Conservation (phyloP, 2,329 filamentous ascomycete species). For the Diaporthe citriasiana region DNA sequence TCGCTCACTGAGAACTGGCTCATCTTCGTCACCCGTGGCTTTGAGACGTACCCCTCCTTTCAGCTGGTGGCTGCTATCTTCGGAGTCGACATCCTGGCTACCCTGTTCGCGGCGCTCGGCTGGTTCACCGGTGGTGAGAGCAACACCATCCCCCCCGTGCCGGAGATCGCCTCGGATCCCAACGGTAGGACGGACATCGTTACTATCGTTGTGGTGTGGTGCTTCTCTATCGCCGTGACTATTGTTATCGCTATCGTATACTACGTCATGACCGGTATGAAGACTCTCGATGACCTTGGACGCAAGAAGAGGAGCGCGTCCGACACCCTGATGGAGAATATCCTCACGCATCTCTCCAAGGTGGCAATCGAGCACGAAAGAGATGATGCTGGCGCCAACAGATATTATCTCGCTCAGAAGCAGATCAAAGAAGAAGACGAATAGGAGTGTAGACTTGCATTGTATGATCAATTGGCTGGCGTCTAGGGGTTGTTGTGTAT, state of each 20-base stretch:
- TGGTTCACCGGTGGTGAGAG: conserved; percentile 68
- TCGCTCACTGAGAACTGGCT: conserved; percentile 83
- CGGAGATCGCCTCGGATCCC: conserved; percentile 50
- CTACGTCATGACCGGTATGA: conserved; percentile 71
- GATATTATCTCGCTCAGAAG: conserved; percentile 40
- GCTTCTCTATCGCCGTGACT: conserved; percentile 75
- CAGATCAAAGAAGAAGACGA: conserved; percentile 42
- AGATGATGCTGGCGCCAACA: conserved; percentile 50
- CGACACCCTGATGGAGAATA: conserved; percentile 76
- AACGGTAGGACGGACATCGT: conserved; percentile 65
- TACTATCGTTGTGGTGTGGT: conserved; percentile 75
- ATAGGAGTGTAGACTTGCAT: conserved; percentile 32
- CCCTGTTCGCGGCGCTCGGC: conserved; percentile 81
- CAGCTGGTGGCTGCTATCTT: conserved; percentile 80
- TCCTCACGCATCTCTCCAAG: conserved; percentile 75
- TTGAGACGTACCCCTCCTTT: conserved; percentile 81
- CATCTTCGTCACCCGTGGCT: conserved; percentile 82
- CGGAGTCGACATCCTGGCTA: conserved; percentile 78
- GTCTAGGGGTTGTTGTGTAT: conserved; percentile 14
- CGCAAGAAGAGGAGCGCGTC: conserved; percentile 72
- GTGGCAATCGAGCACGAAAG: conserved; percentile 71
- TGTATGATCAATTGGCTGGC: conserved; percentile 23
- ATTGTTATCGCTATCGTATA: conserved; percentile 77
- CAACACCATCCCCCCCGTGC: conserved; percentile 37
- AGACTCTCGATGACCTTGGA: conserved; percentile 72